Evolutionary conservation across 2,329 filamentous ascomycete species (phyloP), one percentile per base, ranked within the genome.

Genomic region (Cladosporium sp.): DNA sequence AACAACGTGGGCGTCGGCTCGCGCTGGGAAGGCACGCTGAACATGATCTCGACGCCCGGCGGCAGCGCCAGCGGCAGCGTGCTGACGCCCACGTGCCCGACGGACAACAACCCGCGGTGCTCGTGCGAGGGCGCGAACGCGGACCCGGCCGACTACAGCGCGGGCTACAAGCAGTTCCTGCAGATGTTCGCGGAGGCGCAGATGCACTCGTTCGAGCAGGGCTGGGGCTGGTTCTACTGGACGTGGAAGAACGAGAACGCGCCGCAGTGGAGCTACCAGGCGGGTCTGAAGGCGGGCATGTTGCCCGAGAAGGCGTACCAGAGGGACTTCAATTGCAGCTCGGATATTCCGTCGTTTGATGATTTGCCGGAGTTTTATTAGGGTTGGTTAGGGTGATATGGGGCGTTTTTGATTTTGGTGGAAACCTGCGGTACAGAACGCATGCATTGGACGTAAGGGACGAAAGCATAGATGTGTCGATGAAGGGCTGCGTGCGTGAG

Each of bases 161-260:
- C 75, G 54, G 73, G 75, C 4, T 98, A 98, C 73, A 95, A 93
- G 73, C 74, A 83, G 60, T 97, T 92, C 71, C 75, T 98, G 57
- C 80, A 82, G 59, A 88, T 87, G 71, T 97, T 97, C 72, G 93
- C 93, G 5, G 86, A 95, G 71, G 93, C 91, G 50, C 93, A 98
- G 74, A 98, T 98, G 89, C 79, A 85, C 62, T 88, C 85, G 54
- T 98, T 97, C 66, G 92, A 97, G 70, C 84, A 85, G 58, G 89
- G 88, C 5, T 93, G 87, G 85, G 93, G 93, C 45, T 98, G 93
- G 93, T 96, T 95, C 74, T 98, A 98, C 73, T 98, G 93, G 93
- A 97, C 91, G 33, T 95, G 93, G 92, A 82, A 90, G 72, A 95
- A 92, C 31, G 92, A 97, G 75, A 78, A 72, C 59, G 84, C 87